A percentile compares a stretch with the other conserved stretches of the same genome.
These are phyloP conservation scores for Neonothopanus nambi DNA, from an alignment of 1,284 basidiomycete genomes.

Conservation along the genomic window DNA sequence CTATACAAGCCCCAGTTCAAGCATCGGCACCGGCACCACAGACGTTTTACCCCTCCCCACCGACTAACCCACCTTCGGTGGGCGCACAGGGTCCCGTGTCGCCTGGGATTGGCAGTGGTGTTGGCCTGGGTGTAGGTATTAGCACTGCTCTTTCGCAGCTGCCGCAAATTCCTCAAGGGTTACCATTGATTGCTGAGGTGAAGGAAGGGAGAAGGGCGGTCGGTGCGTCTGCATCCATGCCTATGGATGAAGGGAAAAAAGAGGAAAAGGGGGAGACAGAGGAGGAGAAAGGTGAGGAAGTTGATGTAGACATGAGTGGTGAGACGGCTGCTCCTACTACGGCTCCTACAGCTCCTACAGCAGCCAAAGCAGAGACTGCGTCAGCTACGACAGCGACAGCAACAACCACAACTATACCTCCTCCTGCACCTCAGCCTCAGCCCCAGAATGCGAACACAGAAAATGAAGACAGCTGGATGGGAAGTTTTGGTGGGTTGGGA, in stretches of 20 bases:
- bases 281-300: not conserved
- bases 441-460: too few relatives aligned
- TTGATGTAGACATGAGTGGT: not conserved
- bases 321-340: not conserved
- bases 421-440: too few relatives aligned
- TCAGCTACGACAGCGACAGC: not conserved
- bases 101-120: not conserved
- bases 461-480: too few relatives aligned
- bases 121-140: not conserved
- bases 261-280: too few relatives aligned
- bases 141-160: not conserved
- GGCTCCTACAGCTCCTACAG: not conserved
- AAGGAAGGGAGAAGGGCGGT: too few relatives aligned
- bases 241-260: too few relatives aligned
- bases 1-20: slow-evolving; percentile 17
- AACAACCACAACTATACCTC: too few relatives aligned
- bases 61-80: slow-evolving; percentile 31
- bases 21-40: slow-evolving; percentile 19
- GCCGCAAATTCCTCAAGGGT: slow-evolving; percentile 5
- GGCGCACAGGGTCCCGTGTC: slow-evolving; percentile 12
- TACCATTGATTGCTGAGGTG: slow-evolving; percentile 5
- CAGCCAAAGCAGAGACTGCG: not conserved
- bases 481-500: slow-evolving; percentile 36
- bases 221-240: too few relatives aligned
- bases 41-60: slow-evolving; percentile 60